A percentile compares a stretch with the other conserved stretches of the same genome.
These are phyloP conservation scores for Barnettozyma hawaiiensis DNA, from an alignment of 1,139 yeast species.

Conservation along the genomic window DNA sequence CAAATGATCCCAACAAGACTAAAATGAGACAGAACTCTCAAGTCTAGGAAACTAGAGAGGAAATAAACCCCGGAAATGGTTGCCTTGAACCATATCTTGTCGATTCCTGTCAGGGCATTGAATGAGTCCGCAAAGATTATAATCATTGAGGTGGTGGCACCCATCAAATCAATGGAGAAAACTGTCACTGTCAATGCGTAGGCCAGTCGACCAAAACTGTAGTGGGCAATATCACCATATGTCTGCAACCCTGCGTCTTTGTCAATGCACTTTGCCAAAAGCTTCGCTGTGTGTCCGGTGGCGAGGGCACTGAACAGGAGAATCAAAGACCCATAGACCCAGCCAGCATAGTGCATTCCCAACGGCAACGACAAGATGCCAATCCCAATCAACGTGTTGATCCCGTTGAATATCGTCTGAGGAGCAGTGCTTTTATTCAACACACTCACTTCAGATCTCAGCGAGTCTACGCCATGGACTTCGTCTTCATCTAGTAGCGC, in stretches of 20 bases:
- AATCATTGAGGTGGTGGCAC: conserved; percentile 63
- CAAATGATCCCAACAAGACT: conserved; percentile 65
- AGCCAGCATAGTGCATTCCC: conserved; percentile 75
- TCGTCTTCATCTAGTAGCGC: conserved; percentile 29
- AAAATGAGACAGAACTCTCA: conserved; percentile 54
- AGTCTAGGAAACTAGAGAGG: conserved; percentile 50
- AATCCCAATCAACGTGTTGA: conserved; percentile 80
- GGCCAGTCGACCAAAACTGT: conserved; percentile 50
- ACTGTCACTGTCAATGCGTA: conserved; percentile 51
- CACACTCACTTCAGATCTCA: conserved; percentile 42
- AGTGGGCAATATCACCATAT: conserved; percentile 71
- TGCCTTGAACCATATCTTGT: conserved; percentile 39
- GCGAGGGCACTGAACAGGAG: conserved; percentile 46
- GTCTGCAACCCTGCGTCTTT: conserved; percentile 60
- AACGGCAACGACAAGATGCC: conserved; percentile 81
- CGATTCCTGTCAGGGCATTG: conserved; percentile 43
- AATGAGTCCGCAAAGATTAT: conserved; percentile 74
- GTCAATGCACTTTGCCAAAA: conserved; percentile 48
- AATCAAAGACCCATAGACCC: conserved; percentile 54
- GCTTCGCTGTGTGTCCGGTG: conserved; percentile 56
- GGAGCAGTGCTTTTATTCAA: conserved; percentile 48
- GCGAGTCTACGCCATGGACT: no score
- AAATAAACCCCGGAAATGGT: conserved; percentile 41
- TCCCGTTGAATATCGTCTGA: conserved; percentile 83
- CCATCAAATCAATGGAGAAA: conserved; percentile 62